A percentile compares a stretch with the other conserved stretches of the same genome.
Evolutionary conservation across 139 green algal genomes (phyloP).

Genomic region (Zygnema cylindricum): DNA sequence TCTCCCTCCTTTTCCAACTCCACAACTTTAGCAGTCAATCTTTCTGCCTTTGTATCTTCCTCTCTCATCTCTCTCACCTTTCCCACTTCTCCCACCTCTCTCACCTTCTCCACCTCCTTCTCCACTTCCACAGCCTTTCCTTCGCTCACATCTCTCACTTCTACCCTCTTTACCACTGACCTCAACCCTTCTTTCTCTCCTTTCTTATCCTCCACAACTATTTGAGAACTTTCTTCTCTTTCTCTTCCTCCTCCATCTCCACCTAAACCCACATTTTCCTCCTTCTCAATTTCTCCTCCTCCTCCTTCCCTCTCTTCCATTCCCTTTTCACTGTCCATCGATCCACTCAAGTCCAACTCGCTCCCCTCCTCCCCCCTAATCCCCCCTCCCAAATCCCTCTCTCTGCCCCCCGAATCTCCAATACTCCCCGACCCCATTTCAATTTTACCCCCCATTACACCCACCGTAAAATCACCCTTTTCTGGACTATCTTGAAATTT

Average conservation of each 20-base stretch:
- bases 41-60: constrained; percentile 1
- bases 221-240: background rate
- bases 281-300: background rate
- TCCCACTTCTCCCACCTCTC: background rate
- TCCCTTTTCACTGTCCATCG: background rate
- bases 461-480: background rate
- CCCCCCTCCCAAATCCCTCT: background rate
- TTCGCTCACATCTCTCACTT: background rate
- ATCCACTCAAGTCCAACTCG: background rate
- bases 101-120: background rate
- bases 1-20: background rate
- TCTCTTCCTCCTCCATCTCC: background rate
- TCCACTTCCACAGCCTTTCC: background rate
- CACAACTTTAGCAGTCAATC: background rate
- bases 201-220: background rate
- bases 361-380: background rate
- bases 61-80: constrained; percentile 19
- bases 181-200: background rate
- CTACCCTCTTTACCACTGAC: background rate
- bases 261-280: background rate
- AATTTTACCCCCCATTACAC: background rate
- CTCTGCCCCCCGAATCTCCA: too few species aligned
- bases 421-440: too few species aligned
- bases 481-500: background rate
- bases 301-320: background rate